phyloP scores from a whole-genome alignment of 2,329 filamentous ascomycete species.

The Fragosphaeria purpurea region DNA sequence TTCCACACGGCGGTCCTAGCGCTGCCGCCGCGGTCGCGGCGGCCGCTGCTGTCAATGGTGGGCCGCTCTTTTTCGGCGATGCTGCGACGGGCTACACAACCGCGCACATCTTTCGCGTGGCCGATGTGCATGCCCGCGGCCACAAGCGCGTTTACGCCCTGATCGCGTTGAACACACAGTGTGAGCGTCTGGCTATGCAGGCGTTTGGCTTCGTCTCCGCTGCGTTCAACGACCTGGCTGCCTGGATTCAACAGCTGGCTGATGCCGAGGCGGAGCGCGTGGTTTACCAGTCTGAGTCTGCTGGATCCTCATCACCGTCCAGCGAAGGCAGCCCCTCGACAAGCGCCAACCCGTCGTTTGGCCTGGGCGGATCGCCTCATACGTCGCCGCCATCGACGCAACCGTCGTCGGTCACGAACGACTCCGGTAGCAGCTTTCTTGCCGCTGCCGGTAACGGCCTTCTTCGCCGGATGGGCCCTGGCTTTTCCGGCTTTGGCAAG shows the following conservation, averaged over 20 bases:
- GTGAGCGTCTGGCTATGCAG: conserved; percentile 55
- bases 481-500: conserved; percentile 42
- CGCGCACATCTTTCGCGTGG: conserved; percentile 60
- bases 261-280: conserved; percentile 50
- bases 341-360: conserved; percentile 24
- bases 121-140: conserved; percentile 56
- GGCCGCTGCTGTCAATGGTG: conserved; percentile 38
- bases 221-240: conserved; percentile 53
- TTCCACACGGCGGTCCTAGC: conserved; percentile 38
- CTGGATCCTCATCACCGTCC: conserved; percentile 26
- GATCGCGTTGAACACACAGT: conserved; percentile 54
- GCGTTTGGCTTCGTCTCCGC: conserved; percentile 52
- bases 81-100: conserved; percentile 56
- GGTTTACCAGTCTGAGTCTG: conserved; percentile 28
- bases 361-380: conserved; percentile 18
- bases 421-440: conserved; percentile 42
- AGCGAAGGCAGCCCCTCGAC: conserved; percentile 17
- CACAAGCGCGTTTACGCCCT: conserved; percentile 62
- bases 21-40: conserved; percentile 42
- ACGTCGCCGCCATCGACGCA: conserved; percentile 12
- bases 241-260: conserved; percentile 56
- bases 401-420: conserved; percentile 19
- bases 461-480: conserved; percentile 47
- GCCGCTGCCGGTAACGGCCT: conserved; percentile 44
- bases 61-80: conserved; percentile 61